Percentiles rank a stretch among this genome's conserved stretches.
phyloP scores from a whole-genome alignment of 2,329 filamentous ascomycete genomes.

The Cladosporium sp. region DNA sequence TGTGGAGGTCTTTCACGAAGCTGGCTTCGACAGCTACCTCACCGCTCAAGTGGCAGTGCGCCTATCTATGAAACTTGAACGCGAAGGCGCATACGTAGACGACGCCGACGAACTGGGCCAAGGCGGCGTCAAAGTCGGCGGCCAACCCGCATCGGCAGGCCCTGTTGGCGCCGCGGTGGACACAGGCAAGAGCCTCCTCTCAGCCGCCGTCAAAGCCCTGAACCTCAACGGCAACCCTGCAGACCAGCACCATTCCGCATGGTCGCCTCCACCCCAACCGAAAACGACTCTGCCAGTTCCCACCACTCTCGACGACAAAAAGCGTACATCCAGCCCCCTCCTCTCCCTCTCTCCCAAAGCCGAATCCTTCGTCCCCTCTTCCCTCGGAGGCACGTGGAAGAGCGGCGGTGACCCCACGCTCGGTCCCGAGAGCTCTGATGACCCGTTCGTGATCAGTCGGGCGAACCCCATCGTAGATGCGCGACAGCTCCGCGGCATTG shows the following conservation, averaged over 20 bases:
- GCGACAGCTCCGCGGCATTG: slow-evolving; percentile 10
- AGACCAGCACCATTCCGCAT: background rate
- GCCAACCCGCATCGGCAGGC: background rate
- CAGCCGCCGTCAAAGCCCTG: slow-evolving; percentile 9
- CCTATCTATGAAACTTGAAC: slow-evolving; percentile 50
- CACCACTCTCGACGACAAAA: background rate
- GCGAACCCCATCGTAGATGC: slow-evolving; percentile 20
- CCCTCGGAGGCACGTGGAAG: slow-evolving; percentile 26
- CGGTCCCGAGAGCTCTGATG: slow-evolving; percentile 18
- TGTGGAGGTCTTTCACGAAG: slow-evolving; percentile 50
- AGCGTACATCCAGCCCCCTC: slow-evolving; percentile 5
- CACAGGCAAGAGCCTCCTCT: slow-evolving; percentile 8
- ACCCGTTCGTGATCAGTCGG: slow-evolving; percentile 21
- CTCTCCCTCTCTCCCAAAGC: slow-evolving; percentile 11
- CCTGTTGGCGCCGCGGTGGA: slow-evolving; percentile 5
- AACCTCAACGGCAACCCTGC: background rate
- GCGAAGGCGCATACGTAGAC: slow-evolving; percentile 33
- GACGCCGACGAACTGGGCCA: slow-evolving; percentile 16
- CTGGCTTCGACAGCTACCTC: slow-evolving; percentile 60
- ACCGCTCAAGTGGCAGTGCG: slow-evolving; percentile 57
- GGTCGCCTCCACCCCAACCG: too few species aligned
- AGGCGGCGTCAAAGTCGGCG: slow-evolving; percentile 17
- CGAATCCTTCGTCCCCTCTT: slow-evolving; percentile 25
- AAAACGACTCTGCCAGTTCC: slow-evolving; percentile 4
- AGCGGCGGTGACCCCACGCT: slow-evolving; percentile 26